phyloP scores from a whole-genome alignment of 345 rosid species.

The Arabidopsis arenosa region DNA sequence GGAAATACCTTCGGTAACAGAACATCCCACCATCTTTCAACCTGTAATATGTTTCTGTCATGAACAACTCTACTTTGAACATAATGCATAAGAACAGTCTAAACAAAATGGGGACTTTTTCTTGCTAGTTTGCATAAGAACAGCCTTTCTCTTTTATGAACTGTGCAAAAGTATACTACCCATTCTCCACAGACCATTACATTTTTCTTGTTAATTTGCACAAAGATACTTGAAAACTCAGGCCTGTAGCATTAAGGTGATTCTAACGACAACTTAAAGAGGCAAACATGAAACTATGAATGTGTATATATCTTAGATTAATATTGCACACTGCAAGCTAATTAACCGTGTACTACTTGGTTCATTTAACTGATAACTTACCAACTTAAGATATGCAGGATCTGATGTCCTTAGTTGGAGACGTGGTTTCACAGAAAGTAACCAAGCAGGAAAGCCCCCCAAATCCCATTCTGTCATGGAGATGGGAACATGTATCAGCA shows the following conservation, averaged over 20 bases:
- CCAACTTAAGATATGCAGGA: slow-evolving; percentile 73
- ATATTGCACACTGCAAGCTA: slow-evolving; percentile 5
- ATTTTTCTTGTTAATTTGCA: not conserved
- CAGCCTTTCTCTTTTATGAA: not conserved
- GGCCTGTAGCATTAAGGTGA: not conserved
- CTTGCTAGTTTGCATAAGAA: not conserved
- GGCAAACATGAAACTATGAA: not conserved
- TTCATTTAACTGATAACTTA: slow-evolving; percentile 40
- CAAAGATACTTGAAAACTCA: not conserved
- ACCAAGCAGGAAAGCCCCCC: slow-evolving; percentile 95
- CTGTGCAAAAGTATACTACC: not conserved
- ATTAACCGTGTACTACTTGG: not conserved
- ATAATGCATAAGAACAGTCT: not conserved
- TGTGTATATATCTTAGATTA: not conserved
- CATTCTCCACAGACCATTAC: slow-evolving; percentile 3
- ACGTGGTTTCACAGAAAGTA: slow-evolving; percentile 72
- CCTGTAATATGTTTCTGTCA: slow-evolving; percentile 53
- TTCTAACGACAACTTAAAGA: not conserved
- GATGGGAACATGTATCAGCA: slow-evolving; percentile 14
- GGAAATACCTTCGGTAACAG: slow-evolving; percentile 73
- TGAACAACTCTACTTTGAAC: slow-evolving; percentile 18
- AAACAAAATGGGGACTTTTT: too few relatives aligned
- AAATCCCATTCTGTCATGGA: slow-evolving; percentile 84
- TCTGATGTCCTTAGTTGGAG: slow-evolving; percentile 77
- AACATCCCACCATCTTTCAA: slow-evolving; percentile 83